A percentile compares a stretch with the other conserved stretches of the same genome.
Conservation (phyloP, 1,139 yeast species). For the Yamadazyma siamensis region DNA sequence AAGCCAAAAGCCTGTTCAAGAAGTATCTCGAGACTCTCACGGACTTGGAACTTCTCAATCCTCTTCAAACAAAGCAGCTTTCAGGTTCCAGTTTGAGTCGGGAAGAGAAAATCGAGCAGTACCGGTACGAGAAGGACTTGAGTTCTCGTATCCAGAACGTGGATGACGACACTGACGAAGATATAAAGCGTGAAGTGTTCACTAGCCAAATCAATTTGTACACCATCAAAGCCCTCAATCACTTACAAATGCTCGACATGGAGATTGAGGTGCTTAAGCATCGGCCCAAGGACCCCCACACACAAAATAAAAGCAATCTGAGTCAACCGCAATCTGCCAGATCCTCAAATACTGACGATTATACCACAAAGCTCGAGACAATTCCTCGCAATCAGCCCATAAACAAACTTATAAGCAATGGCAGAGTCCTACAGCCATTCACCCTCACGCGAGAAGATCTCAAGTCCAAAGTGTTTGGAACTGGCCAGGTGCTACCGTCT, state of each 20-base stretch:
- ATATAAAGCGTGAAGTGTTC: conserved; percentile 50
- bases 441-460: conserved; percentile 68
- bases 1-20: conserved; percentile 38
- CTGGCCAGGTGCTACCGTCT: conserved; percentile 91
- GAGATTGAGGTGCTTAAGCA: conserved; percentile 54
- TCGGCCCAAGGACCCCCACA: conserved; percentile 22
- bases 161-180: conserved; percentile 52
- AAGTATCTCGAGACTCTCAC: conserved; percentile 41
- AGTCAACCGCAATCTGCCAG: neutral
- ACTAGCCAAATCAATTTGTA: conserved; percentile 52
- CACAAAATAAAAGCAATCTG: conserved; percentile 7
- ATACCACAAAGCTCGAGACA: conserved; percentile 53
- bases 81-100: conserved; percentile 42
- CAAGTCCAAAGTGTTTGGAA: conserved; percentile 70
- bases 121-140: conserved; percentile 57
- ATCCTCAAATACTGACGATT: conserved; percentile 24
- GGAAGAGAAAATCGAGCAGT: conserved; percentile 70
- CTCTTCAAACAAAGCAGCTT: conserved; percentile 35
- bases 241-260: conserved; percentile 52
- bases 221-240: conserved; percentile 50
- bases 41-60: conserved; percentile 38
- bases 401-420: conserved; percentile 52
- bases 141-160: conserved; percentile 37
- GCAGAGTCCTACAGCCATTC: conserved; percentile 81
- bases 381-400: conserved; percentile 29